Percentiles rank a stretch among this genome's conserved stretches.
Evolutionary conservation across 148 eudicot genomes (phyloP).

Genomic region (Rhododendron molle): DNA sequence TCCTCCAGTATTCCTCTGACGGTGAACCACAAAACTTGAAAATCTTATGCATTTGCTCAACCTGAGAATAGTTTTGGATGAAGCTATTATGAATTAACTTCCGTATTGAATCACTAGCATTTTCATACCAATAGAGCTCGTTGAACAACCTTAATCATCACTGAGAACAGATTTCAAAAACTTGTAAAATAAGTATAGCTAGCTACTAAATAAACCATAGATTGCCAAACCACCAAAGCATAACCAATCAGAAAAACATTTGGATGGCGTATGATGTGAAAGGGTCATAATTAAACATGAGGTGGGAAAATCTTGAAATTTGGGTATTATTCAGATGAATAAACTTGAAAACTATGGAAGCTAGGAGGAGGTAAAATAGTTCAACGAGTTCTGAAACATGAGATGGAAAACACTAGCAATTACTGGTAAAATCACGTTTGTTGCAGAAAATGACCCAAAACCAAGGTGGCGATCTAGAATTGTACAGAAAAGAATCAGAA

Average conservation of each 20-base stretch:
- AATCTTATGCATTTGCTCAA: slow-evolving; percentile 96
- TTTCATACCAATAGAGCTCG: neutral
- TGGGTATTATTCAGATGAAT: neutral
- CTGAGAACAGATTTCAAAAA: neutral
- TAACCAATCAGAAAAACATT: neutral
- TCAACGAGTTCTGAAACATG: neutral
- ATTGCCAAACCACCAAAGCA: neutral
- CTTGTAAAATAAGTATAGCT: neutral
- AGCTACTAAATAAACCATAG: neutral
- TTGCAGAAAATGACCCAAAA: neutral
- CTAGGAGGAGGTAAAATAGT: neutral
- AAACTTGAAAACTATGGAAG: neutral
- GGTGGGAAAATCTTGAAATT: neutral
- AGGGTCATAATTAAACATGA: neutral
- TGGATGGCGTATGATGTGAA: neutral
- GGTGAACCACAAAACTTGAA: slow-evolving; percentile 99
- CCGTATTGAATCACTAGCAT: neutral
- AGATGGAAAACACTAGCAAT: neutral
- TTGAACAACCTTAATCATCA: neutral
- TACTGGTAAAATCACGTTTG: neutral
- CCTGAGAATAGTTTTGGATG: slow-evolving; percentile 32
- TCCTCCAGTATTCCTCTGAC: slow-evolving; percentile 81
- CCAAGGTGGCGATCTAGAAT: neutral
- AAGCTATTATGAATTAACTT: neutral
- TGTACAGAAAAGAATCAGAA: neutral